Base-by-base conservation (phyloP, 2,329 filamentous ascomycete species). In the Scorias spongiosa region DNA sequence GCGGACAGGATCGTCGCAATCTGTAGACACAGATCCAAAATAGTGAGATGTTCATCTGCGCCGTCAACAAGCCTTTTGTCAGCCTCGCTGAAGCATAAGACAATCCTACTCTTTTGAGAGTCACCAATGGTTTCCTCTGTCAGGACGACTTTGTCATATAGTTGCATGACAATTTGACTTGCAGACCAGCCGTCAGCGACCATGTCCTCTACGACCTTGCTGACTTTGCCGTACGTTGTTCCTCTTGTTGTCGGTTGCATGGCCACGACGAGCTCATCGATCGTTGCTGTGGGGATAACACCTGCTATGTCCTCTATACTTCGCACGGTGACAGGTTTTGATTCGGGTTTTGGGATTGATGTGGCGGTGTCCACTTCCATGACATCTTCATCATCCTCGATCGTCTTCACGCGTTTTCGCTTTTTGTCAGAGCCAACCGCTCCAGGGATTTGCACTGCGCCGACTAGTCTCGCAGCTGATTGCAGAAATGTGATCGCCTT, bases 151-250 rank as follows among this genome's bases (percentile, higher is more conserved):
- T 75, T 70, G 63, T 91, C 82, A 57, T 95, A 96, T 37, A 94
- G 68, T 72, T 94, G 87, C 14, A 75, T 69, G 32, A 96, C 73
- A 20, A 95, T 76, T 64, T 96, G 91, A 6, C 80, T 79, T 18
- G 89, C 91, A 61, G 88, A 95, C 89, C 91, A 98, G 8, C 91
- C 91, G 65, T 96, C 91, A 0, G 89, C 89, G 40, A 96, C 80
- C 70, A 98, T 79, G 51, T 94, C 83, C 54, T 88, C 84, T 5
- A 96, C 83, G 5, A 85, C 80, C 51, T 78, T 78, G 0, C 86
- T 78, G 12, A 98, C 76, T 10, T 75, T 72, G 47, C 78, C 73
- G 57, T 93, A 98, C 0, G 78, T 71, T 11, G 75, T 70, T 1
- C 74, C 73, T 32, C 71, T 71, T 18, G 74, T 74, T 50, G 69